Conservation (phyloP, 306 rosid species). For the Elaeagnus macrophylla region DNA sequence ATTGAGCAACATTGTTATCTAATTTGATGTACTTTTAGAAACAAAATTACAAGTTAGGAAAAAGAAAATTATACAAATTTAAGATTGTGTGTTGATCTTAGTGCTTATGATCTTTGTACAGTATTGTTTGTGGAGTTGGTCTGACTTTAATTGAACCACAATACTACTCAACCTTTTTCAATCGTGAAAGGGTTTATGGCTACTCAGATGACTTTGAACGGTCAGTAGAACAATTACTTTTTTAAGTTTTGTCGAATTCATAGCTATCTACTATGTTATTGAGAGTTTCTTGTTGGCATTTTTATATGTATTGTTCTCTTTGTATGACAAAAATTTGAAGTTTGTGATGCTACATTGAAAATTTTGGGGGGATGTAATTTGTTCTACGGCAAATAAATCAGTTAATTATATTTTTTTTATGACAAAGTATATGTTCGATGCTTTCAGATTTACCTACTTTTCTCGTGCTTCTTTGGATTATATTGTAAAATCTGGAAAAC, state of each 20-base stretch:
- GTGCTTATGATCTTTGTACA: conserved; percentile 29
- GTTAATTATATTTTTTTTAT: conserved; percentile 7
- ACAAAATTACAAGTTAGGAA: conserved; percentile 5
- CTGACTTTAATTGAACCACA: conserved; percentile 75
- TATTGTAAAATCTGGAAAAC: conserved; percentile 73
- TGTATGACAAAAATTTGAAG: not conserved
- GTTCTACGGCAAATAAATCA: conserved; percentile 1
- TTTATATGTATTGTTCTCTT: conserved; percentile 1
- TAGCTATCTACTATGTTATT: not conserved
- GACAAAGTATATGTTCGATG: conserved; percentile 16
- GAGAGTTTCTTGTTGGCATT: not conserved
- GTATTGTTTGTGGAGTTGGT: conserved; percentile 76
- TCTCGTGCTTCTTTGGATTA: conserved; percentile 91
- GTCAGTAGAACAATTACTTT: conserved; percentile 29
- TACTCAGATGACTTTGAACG: conserved; percentile 92
- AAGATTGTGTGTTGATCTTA: conserved; percentile 16
- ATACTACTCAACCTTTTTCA: conserved; percentile 57
- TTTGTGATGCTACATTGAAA: conserved; percentile 2
- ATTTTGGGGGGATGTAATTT: conserved; percentile 12
- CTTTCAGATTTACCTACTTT: conserved; percentile 74
- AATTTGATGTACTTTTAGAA: conserved; percentile 6
- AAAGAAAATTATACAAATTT: not conserved
- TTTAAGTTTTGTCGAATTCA: not conserved
- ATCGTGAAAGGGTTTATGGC: conserved; percentile 67
- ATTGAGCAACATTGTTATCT: not conserved